Conservation (phyloP, 805 yeast species). For the Kluyveromyces starmeri region DNA sequence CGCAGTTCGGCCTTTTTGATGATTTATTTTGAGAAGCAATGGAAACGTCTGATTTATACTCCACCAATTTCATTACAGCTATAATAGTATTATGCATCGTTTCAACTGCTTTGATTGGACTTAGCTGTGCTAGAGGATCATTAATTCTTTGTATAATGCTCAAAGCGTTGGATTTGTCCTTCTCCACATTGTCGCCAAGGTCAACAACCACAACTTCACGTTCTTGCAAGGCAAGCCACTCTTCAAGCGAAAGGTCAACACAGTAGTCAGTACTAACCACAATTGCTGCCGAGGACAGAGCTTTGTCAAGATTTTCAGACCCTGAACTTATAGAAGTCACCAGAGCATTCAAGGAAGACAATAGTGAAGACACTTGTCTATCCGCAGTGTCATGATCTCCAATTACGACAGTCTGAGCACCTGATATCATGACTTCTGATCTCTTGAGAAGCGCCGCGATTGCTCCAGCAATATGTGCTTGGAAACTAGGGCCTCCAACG, state of each 20-base stretch:
- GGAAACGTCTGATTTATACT: slow-evolving; percentile 8
- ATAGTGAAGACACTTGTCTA: slow-evolving; percentile 77
- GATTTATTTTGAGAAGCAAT: slow-evolving; percentile 41
- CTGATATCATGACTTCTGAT: slow-evolving; percentile 58
- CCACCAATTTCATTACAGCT: slow-evolving; percentile 48
- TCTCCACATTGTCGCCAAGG: slow-evolving; percentile 73
- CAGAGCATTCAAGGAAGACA: slow-evolving; percentile 73
- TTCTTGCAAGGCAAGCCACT: slow-evolving; percentile 47
- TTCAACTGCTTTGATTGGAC: slow-evolving; percentile 88
- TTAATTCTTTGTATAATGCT: slow-evolving; percentile 40
- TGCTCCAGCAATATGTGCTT: slow-evolving; percentile 95
- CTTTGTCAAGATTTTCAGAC: slow-evolving; percentile 49
- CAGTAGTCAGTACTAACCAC: slow-evolving; percentile 74
- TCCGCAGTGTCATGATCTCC: slow-evolving; percentile 98
- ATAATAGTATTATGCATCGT: slow-evolving; percentile 60
- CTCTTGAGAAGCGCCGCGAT: slow-evolving; percentile 70
- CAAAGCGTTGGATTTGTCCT: slow-evolving; percentile 54
- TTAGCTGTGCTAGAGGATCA: slow-evolving; percentile 91
- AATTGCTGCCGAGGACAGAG: slow-evolving; percentile 67
- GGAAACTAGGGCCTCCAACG: slow-evolving; percentile 82
- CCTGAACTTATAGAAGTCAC: slow-evolving; percentile 81
- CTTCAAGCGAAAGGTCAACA: slow-evolving; percentile 62
- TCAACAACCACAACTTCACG: slow-evolving; percentile 57
- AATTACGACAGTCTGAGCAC: slow-evolving; percentile 80
- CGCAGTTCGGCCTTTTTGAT: slow-evolving; percentile 51